Base-by-base conservation (phyloP, 2,329 filamentous ascomycete species). In the Colletotrichum theobromicola region DNA sequence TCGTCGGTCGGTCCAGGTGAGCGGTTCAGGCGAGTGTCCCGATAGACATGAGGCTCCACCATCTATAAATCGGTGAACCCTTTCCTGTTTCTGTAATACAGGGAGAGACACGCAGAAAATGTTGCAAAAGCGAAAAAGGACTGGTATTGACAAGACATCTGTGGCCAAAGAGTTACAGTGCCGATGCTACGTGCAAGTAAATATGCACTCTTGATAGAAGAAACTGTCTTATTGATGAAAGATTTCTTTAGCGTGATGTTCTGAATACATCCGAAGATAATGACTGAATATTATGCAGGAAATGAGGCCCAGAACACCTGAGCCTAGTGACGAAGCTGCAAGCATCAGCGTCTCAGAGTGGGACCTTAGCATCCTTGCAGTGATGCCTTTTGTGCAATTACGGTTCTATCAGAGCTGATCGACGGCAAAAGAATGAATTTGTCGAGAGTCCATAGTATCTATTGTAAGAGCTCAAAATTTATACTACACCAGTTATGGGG, bases 271-370 rank as follows among this genome's bases (percentile, higher is more conserved):
- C 18, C 2, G 0, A 18, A 1, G 12, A 12, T 6, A 46, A 46
- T 0, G 0, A 21, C 9, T 12, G 37, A 12, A 46, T 7, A 21
- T 0, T n/a, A 46, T 46, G 37, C 4, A 2, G 37, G n/a, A 46
- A 18, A 46, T 21, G 37, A 46, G n/a, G 37, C 18, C 37, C 3
- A n/a, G 37, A 46, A 46, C 5, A n/a, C 37, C 5, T 46, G 37
- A n/a, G 2, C 2, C 8, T 9, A 3, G 18, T 7, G 5, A n/a
- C 6, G 1, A n/a, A 46, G n/a, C n/a, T n/a, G n/a, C n/a, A n/a
- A n/a, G 37, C 37, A n/a, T 46, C 3, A n/a, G 9, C 37, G 7
- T 12, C 37, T 46, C 18, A 0, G n/a, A 46, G 37, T 13, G 2
- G n/a, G 37, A 18, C n/a, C 8, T 18, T 46, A 5, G n/a, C 37